These are phyloP conservation scores for Porphyra umbilicalis DNA, from an alignment of 31 red algal species.

Conservation along the genomic window DNA sequence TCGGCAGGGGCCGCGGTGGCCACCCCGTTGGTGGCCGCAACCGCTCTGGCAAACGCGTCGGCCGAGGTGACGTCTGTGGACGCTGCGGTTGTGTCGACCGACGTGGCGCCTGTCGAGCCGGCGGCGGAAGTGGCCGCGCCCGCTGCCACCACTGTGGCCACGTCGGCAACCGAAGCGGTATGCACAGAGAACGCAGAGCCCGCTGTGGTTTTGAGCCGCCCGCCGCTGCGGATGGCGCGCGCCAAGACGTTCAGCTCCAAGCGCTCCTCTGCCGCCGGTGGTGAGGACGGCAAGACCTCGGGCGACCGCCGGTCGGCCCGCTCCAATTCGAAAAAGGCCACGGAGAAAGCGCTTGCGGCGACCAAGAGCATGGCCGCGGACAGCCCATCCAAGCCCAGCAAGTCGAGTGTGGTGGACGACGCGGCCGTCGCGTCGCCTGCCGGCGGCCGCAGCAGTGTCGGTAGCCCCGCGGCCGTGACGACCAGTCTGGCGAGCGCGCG, in stretches of 20 bases:
- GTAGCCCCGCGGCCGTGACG: not conserved
- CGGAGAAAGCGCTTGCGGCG: not conserved
- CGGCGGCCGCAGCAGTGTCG: not conserved
- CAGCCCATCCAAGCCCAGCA: not conserved
- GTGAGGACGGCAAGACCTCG: not conserved
- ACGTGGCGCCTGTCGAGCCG: too few relatives aligned
- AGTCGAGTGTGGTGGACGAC: not conserved
- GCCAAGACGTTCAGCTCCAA: not conserved
- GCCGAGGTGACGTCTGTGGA: too few relatives aligned
- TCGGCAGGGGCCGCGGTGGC: too few relatives aligned
- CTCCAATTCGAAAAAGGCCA: not conserved
- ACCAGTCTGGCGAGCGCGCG: not conserved
- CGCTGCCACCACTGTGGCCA: too few relatives aligned
- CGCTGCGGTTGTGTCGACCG: too few relatives aligned
- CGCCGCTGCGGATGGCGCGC: not conserved
- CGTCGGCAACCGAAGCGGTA: too few relatives aligned
- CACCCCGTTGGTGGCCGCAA: too few relatives aligned
- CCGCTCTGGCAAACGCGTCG: too few relatives aligned
- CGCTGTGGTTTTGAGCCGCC: too few relatives aligned
- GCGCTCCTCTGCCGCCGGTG: not conserved
- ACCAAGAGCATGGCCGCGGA: not conserved
- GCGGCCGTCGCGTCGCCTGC: not conserved
- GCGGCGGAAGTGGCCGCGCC: too few relatives aligned
- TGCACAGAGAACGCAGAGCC: too few relatives aligned
- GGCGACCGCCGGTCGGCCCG: not conserved